Evolutionary conservation across 2,329 filamentous ascomycete species (phyloP).

Genomic region (Verticillium nubilum): DNA sequence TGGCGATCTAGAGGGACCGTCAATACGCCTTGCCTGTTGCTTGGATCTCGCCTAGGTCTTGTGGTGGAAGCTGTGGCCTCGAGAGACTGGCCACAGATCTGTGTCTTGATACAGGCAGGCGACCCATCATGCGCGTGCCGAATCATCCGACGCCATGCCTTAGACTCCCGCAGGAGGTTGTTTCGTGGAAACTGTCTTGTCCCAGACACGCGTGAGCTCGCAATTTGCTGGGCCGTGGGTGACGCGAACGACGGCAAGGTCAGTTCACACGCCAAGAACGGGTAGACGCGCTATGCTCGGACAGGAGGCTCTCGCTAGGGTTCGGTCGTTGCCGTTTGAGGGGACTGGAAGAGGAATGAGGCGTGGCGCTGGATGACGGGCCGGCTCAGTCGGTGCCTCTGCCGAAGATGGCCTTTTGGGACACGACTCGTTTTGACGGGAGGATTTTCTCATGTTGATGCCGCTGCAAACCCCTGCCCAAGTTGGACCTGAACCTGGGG

Average conservation of each 20-base stretch:
- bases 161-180: background rate
- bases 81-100: too few relatives aligned
- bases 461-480: background rate
- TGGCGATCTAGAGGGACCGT: background rate
- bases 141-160: background rate
- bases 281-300: background rate
- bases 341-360: background rate
- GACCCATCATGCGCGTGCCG: background rate
- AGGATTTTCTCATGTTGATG: background rate
- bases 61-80: background rate
- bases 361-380: constrained; percentile 1
- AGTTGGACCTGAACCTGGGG: background rate
- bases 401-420: background rate
- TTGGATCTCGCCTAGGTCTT: background rate
- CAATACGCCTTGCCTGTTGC: background rate
- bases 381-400: background rate
- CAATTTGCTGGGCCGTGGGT: background rate
- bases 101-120: background rate
- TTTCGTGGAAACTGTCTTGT: background rate
- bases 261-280: background rate
- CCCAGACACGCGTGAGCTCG: background rate
- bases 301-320: background rate
- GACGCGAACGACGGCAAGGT: background rate
- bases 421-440: background rate
- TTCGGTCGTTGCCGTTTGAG: background rate